Conservation (phyloP, 352 stramenopile genomes). For the Phytophthora idaei region DNA sequence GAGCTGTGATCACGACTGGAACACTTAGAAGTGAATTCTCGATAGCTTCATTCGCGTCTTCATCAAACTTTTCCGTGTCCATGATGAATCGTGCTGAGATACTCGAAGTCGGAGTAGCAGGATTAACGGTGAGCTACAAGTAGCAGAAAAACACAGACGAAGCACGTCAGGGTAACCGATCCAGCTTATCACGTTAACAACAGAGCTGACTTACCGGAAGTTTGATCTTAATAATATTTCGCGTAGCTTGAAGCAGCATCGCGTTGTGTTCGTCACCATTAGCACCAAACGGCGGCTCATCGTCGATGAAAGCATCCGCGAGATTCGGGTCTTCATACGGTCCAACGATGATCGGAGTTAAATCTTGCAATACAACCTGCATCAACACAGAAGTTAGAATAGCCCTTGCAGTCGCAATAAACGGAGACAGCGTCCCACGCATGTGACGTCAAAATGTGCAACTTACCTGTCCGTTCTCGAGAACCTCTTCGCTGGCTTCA, state of each 20-base stretch:
- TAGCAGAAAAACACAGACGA: conserved; percentile 4
- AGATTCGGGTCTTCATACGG: conserved; percentile 87
- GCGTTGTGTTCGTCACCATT: conserved; percentile 40
- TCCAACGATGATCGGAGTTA: conserved; percentile 66
- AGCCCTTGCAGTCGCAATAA: background rate
- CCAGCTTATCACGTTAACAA: background rate
- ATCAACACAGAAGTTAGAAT: conserved; percentile 8
- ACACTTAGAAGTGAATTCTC: conserved; percentile 61
- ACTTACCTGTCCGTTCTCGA: conserved; percentile 43
- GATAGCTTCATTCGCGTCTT: conserved; percentile 59
- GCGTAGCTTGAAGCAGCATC: conserved; percentile 56
- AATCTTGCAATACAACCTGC: conserved; percentile 57
- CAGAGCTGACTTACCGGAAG: conserved; percentile 36
- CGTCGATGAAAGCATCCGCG: conserved; percentile 63
- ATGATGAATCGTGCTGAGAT: conserved; percentile 58
- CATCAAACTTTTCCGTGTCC: conserved; percentile 72
- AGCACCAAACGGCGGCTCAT: conserved; percentile 23
- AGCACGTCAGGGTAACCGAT: conserved; percentile 3
- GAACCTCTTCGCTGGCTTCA: conserved; percentile 1
- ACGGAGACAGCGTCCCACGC: background rate
- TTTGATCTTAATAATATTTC: conserved; percentile 65
- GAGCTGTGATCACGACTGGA: conserved; percentile 53
- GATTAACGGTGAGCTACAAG: conserved; percentile 28
- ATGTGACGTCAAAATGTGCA: background rate
- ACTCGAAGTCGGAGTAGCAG: background rate